phyloP scores from a whole-genome alignment of 192 early-diverging fungal genomes.

The Rhizophagus prolifer region DNA sequence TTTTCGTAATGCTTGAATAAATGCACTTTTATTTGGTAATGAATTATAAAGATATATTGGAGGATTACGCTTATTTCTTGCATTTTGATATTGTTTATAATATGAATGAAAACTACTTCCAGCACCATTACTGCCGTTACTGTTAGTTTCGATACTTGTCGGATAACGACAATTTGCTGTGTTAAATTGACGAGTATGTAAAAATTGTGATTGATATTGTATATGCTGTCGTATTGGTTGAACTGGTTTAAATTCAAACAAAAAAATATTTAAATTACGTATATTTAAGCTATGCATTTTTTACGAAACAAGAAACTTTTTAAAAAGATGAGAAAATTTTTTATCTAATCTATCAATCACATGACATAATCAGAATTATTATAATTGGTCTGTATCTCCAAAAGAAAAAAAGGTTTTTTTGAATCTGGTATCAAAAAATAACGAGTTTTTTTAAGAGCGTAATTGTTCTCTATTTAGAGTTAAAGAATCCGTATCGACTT shows the following conservation, averaged over 20 bases:
- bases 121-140: not conserved
- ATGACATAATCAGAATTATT: not conserved
- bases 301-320: not conserved
- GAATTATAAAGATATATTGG: not conserved
- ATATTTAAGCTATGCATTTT: not conserved
- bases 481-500: not conserved
- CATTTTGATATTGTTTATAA: not conserved
- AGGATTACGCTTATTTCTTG: not conserved
- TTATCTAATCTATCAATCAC: not conserved
- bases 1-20: conserved; percentile 11
- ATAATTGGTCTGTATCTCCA: not conserved
- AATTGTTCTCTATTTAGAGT: not conserved
- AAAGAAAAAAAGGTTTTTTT: not conserved
- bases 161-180: not conserved
- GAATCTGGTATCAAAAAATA: too few relatives aligned
- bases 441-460: not conserved
- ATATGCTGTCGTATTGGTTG: not conserved
- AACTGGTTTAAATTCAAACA: not conserved
- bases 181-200: not conserved
- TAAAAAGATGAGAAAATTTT: not conserved
- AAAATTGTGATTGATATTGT: not conserved
- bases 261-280: not conserved
- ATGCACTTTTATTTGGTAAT: conserved; percentile 19
- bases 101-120: not conserved
- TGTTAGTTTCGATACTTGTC: not conserved